Conservation (phyloP, 2,329 filamentous ascomycete genomes). For the Aureobasidium pullulans region DNA sequence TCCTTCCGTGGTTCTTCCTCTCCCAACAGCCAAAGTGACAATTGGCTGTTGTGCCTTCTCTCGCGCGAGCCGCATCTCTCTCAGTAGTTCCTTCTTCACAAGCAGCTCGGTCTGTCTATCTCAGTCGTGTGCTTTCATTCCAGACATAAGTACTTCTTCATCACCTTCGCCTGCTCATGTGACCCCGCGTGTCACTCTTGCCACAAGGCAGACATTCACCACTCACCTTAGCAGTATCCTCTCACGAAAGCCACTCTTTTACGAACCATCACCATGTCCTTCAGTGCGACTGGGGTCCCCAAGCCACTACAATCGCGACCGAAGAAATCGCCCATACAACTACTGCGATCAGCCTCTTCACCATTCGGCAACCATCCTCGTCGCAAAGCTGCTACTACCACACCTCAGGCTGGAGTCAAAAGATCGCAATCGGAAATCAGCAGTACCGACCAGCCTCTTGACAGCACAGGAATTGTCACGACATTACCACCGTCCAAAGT, state of each 20-base stretch:
- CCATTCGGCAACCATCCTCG: constrained; percentile 28
- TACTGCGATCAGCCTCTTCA: constrained; percentile 24
- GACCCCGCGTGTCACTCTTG: not conserved
- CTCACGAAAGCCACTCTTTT: not conserved
- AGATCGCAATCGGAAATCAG: constrained; percentile 11
- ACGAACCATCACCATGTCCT: constrained; percentile 12
- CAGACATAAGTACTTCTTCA: not conserved
- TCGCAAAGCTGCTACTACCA: constrained; percentile 24
- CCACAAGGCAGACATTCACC: constrained; percentile 8
- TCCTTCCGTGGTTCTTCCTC: not conserved
- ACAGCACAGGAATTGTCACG: constrained; percentile 52
- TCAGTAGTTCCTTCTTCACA: not conserved
- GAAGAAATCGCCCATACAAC: constrained; percentile 17
- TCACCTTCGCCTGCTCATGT: constrained; percentile 4
- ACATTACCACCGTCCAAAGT: constrained; percentile 55
- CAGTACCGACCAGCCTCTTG: constrained; percentile 41
- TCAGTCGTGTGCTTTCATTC: not conserved
- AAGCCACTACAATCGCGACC: constrained; percentile 16
- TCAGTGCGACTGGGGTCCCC: constrained; percentile 17
- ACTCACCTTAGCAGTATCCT: not conserved
- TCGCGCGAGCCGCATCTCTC: not conserved
- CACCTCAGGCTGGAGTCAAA: constrained; percentile 16
- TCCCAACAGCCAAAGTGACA: not conserved
- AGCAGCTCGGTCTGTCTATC: not conserved
- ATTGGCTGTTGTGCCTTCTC: not conserved